Base-by-base conservation (phyloP, 2,329 filamentous ascomycete genomes). In the Aspergillus sergii region DNA sequence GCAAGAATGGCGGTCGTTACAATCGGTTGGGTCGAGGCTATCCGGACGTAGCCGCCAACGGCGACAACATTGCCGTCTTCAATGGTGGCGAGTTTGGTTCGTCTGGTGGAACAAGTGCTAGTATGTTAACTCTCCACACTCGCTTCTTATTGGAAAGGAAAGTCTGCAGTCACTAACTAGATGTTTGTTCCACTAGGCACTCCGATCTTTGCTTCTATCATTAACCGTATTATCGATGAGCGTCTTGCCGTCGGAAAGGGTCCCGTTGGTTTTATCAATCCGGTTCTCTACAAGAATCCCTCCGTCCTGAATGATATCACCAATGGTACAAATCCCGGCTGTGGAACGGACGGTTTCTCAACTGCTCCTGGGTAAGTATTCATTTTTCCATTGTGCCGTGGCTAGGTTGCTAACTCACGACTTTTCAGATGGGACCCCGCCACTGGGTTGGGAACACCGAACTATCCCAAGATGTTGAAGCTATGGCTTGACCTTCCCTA, bases 191-290 rank as follows among this genome's bases (percentile, higher is more conserved):
- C 6, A 21, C 7, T 23, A 62, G 60, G 60, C 16, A 62, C 60
- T 5, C 60, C 60, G 2, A 62, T 62, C 16, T 62, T 62, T 34
- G 46, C 56, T n/a, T 43, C 60, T 19, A 53, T 62, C 19, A 55
- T 62, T 12, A 62, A 62, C 41, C 60, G 60, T 8, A 62, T 62
- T 19, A 59, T 62, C n/a, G 60, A 62, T 23, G 45, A 59, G 9
- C 60, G 56, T 8, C 53, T 62, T 8, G 60, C 60, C 1, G 41
- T 50, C 30, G 60, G 60, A 1, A 62, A 62, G 48, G 60, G 60
- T 2, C 56, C 60, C 1, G 26, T 62, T 16, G 60, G 60, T 0
- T 62, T 62, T 41, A 11, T 62, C 11, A 62, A 62, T 10, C 60
- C 60, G 2, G 60, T 62, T 0, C 50, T 62, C 26, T 62, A 62